Percentiles rank a stretch among this genome's conserved stretches.
phyloP scores from a whole-genome alignment of 352 stramenopile genomes.

The Phytophthora pluvialis region DNA sequence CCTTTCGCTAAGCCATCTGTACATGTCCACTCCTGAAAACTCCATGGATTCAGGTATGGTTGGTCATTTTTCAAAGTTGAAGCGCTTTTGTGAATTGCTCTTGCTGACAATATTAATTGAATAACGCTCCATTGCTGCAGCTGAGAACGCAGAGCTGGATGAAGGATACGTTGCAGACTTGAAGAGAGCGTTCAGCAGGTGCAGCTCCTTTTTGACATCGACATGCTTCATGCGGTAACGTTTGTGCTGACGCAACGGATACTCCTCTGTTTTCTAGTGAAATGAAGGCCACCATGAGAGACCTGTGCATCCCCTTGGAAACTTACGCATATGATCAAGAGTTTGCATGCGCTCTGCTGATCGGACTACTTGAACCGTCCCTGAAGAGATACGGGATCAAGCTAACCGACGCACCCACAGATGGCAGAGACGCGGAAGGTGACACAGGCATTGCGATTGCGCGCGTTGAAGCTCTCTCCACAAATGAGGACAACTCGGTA shows the following conservation, averaged over 20 bases:
- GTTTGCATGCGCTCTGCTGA: conserved; percentile 69
- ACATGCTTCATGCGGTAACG: not conserved
- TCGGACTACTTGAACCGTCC: conserved; percentile 74
- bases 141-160: conserved; percentile 66
- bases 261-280: conserved; percentile 47
- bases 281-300: conserved; percentile 87
- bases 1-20: conserved; percentile 72
- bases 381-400: conserved; percentile 75
- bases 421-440: conserved; percentile 2
- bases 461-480: conserved; percentile 18
- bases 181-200: conserved; percentile 51
- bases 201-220: not conserved
- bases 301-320: conserved; percentile 84
- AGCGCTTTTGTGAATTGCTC: not conserved
- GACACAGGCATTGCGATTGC: not conserved
- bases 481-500: conserved; percentile 11
- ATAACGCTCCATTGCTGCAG: conserved; percentile 13
- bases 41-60: conserved; percentile 58
- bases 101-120: conserved; percentile 1
- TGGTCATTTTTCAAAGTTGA: not conserved
- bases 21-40: conserved; percentile 81
- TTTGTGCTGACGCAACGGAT: conserved; percentile 11
- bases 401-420: conserved; percentile 27
- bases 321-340: conserved; percentile 87
- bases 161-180: conserved; percentile 75